Evolutionary conservation across 1,284 basidiomycete genomes (phyloP), one percentile per base, ranked within the genome.

Genomic region (Bondarzewia mesenterica): DNA sequence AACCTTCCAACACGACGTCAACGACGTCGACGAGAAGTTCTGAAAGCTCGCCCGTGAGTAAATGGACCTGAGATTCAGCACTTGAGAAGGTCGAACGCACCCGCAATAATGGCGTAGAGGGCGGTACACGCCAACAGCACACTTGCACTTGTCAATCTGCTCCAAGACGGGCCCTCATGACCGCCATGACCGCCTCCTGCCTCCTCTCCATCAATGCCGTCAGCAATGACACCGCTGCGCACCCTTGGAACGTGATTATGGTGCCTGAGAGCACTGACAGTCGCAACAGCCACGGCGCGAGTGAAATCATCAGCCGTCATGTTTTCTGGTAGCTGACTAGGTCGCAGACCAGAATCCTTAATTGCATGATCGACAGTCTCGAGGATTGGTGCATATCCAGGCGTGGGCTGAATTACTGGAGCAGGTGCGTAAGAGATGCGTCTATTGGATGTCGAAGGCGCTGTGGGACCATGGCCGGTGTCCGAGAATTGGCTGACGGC

Each of bases 151-250:
- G 84, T 84, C 10, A 73, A 76, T 44, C 93, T 74, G 58, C 91
- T 96, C 93, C 93, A 98, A 42, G 91, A 92, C 1, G 96, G 96
- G 6, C 86, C 94, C 59, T 99, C 95, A 61, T 99, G 96, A 0
- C 91, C 94, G 22, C 83, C 83, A 62, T 86, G 80, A 8, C 75
- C 85, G 20, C 72, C 71, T 38, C 57, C 77, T 12, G 29, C 10
- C 20, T 74, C 72, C 23, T 72, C 69, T 18, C 58, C 60, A 35
- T 60, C 63, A 18, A 58, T 60, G 37, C 53, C 58, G 15, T 58
- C 63, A 0, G 61, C 65, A 25, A 46, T 16, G 21, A 15, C 27
- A 25, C 25, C 42, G 25, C 26, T 70, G 63, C 16, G 59, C 52
- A 50, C 78, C 64, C 16, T 68, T 68, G 21, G 77, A 69, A 77